Conservation (phyloP, 2,329 filamentous ascomycete genomes). For the Juglanconis sp. region DNA sequence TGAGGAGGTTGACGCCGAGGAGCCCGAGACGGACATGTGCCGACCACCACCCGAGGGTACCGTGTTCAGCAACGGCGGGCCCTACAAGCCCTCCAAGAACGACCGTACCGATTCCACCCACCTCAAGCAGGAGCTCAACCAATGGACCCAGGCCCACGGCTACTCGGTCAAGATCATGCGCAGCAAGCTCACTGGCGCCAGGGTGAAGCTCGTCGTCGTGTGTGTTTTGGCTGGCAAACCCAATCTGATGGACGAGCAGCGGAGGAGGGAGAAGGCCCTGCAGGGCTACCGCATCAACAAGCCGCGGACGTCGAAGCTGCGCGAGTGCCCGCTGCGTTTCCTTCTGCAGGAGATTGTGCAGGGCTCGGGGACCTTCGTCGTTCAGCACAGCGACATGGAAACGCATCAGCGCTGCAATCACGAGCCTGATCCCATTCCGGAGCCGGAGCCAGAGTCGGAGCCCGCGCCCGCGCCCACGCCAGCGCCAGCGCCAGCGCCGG, state of each 20-base stretch:
- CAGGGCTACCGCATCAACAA: conserved; percentile 11
- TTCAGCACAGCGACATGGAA: conserved; percentile 2
- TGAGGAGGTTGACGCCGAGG: conserved; percentile 1
- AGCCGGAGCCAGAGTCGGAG: not conserved
- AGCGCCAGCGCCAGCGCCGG: not conserved
- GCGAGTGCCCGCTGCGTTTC: conserved; percentile 16
- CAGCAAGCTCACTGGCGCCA: conserved; percentile 12
- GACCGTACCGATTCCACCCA: not conserved
- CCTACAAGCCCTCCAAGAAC: conserved; percentile 5
- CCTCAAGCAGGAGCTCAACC: conserved; percentile 15
- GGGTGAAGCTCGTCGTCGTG: conserved; percentile 18
- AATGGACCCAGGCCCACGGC: conserved; percentile 16
- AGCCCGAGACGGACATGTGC: conserved; percentile 2
- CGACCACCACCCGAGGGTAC: conserved; percentile 16
- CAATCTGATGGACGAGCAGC: conserved; percentile 5
- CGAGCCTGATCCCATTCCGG: conserved; percentile 5
- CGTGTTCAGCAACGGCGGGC: conserved; percentile 15
- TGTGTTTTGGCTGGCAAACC: conserved; percentile 8
- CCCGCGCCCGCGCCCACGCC: not conserved
- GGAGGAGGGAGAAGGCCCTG: not conserved
- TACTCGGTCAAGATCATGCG: conserved; percentile 17
- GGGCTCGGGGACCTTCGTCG: conserved; percentile 11
- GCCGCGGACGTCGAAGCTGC: conserved; percentile 9
- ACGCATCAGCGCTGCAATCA: conserved; percentile 15
- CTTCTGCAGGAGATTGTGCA: conserved; percentile 14